These are phyloP conservation scores for Lecanicillium sp. DNA, from an alignment of 2,329 filamentous ascomycete genomes.

Conservation along the genomic window DNA sequence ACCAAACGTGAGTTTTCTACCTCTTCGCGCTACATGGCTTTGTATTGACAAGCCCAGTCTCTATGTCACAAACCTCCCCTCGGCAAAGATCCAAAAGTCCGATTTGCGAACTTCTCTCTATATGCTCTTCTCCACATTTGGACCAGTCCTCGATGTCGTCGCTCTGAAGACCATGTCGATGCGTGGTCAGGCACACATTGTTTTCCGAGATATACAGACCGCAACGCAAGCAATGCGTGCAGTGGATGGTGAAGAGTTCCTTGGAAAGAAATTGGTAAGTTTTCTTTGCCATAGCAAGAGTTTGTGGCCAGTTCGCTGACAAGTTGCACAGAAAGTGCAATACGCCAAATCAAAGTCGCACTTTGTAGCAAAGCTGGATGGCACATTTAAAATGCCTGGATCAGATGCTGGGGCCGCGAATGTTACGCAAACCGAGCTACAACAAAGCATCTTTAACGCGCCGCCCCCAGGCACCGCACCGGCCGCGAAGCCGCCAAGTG, in stretches of 20 bases:
- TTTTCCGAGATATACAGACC: slow-evolving; percentile 83
- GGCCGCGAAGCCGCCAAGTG: slow-evolving; percentile 40
- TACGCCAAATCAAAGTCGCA: slow-evolving; percentile 89
- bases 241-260: slow-evolving; percentile 76
- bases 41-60: slow-evolving; percentile 43
- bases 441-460: slow-evolving; percentile 73
- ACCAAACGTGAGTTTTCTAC: slow-evolving; percentile 58
- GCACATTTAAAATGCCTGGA: slow-evolving; percentile 69
- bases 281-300: background rate
- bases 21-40: background rate
- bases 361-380: slow-evolving; percentile 82
- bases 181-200: slow-evolving; percentile 91
- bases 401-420: slow-evolving; percentile 40
- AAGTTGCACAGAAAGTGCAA: slow-evolving; percentile 62
- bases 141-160: slow-evolving; percentile 84
- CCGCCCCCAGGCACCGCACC: slow-evolving; percentile 43
- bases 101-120: slow-evolving; percentile 85
- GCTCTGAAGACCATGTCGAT: slow-evolving; percentile 84
- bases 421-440: slow-evolving; percentile 62
- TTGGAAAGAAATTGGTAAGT: slow-evolving; percentile 76
- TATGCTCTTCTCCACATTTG: slow-evolving; percentile 89
- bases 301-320: background rate
- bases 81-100: slow-evolving; percentile 80
- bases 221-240: slow-evolving; percentile 90
- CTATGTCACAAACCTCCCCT: slow-evolving; percentile 79